Evolutionary conservation across 2,329 filamentous ascomycete species (phyloP).

Genomic region (Cercospora zeae-maydis): DNA sequence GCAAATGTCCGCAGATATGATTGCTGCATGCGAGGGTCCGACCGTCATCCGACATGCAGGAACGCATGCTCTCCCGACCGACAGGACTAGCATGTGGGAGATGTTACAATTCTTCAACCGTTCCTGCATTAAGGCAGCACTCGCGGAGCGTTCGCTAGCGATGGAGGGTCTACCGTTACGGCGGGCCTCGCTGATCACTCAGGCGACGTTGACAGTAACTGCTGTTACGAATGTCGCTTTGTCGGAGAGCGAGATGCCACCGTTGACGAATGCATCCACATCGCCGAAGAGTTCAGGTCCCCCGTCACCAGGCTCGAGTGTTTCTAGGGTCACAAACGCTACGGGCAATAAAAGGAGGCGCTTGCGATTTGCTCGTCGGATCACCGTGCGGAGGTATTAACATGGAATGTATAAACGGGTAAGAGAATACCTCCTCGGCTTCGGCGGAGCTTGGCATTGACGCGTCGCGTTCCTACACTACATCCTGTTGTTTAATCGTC

Average conservation of each 20-base stretch:
- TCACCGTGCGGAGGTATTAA: conserved; percentile 12
- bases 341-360: conserved; percentile 1
- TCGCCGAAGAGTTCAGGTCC: conserved; percentile 6
- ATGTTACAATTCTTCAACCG: conserved; percentile 18
- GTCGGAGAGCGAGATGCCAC: conserved; percentile 1
- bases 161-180: background rate
- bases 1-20: conserved; percentile 13
- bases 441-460: no score
- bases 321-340: background rate
- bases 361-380: conserved; percentile 12
- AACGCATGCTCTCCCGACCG: conserved; percentile 19
- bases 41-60: conserved; percentile 16
- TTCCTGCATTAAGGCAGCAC: conserved; percentile 8
- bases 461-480: no score
- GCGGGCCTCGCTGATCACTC: background rate
- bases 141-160: background rate
- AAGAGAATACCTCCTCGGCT: no score
- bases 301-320: background rate
- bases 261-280: conserved; percentile 1
- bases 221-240: conserved; percentile 7
- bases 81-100: conserved; percentile 16
- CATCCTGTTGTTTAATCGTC: no score
- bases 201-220: conserved; percentile 7
- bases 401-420: no score
- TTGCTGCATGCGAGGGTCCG: conserved; percentile 13